phyloP scores from a whole-genome alignment of 306 rosid species.

The Rosa rugosa region DNA sequence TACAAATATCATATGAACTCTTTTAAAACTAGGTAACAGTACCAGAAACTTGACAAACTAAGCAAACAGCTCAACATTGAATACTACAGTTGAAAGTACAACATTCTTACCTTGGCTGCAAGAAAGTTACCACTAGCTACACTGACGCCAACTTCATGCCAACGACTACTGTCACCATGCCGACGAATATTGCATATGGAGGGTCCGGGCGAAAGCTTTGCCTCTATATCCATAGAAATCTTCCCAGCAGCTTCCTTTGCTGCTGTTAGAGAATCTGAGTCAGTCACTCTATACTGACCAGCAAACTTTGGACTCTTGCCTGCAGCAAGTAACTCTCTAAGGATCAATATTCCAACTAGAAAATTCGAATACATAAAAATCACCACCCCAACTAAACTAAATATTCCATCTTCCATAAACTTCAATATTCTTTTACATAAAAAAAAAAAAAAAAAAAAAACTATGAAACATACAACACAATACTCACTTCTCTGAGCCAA shows the following conservation, averaged over 20 bases:
- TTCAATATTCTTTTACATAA: background rate
- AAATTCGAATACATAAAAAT: background rate
- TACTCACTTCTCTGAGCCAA: conserved; percentile 74
- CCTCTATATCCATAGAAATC: conserved; percentile 77
- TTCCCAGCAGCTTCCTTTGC: conserved; percentile 96
- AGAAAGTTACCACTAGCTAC: conserved; percentile 97
- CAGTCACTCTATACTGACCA: conserved; percentile 89
- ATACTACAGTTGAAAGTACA: conserved; percentile 2
- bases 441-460: background rate
- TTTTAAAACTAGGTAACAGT: conserved; percentile 8
- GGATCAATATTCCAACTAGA: background rate
- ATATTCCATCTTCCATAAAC: background rate
- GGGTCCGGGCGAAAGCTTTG: conserved; percentile 97
- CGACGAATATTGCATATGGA: conserved; percentile 88
- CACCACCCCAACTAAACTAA: background rate
- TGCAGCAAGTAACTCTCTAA: conserved; percentile 32
- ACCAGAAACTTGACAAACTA: conserved; percentile 19
- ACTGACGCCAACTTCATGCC: conserved; percentile 93
- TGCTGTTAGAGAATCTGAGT: conserved; percentile 67
- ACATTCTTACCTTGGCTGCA: conserved; percentile 81
- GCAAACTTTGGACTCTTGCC: conserved; percentile 70
- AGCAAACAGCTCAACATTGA: conserved; percentile 15
- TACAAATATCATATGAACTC: conserved; percentile 36
- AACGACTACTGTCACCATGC: conserved; percentile 89
- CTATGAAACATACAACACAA: conserved; percentile 10